Evolutionary conservation across 129 eudicot species (phyloP).

Genomic region (Gnaphalium uliginosum): DNA sequence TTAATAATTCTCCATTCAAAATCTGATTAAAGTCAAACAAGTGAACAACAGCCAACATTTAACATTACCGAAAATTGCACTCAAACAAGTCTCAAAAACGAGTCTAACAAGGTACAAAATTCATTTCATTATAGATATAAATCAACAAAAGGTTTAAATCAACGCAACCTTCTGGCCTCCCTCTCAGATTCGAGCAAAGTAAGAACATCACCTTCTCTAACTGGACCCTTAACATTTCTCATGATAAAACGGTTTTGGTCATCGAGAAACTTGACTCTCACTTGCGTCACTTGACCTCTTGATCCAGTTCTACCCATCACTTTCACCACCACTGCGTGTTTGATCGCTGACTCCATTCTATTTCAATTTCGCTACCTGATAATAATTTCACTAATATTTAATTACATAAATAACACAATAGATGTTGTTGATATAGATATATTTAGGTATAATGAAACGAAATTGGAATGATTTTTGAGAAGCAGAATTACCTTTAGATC

Average conservation of each 20-base stretch:
- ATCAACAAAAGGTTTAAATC: not conserved
- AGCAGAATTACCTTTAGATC: not conserved
- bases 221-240: slow-evolving; percentile 48
- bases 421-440: not conserved
- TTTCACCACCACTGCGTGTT: slow-evolving; percentile 49
- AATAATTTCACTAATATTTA: not conserved
- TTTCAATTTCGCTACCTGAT: slow-evolving; percentile 4
- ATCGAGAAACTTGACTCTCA: slow-evolving; percentile 42
- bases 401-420: not conserved
- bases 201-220: slow-evolving; percentile 50
- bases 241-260: slow-evolving; percentile 46
- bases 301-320: slow-evolving; percentile 56
- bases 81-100: slow-evolving; percentile 5
- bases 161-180: slow-evolving; percentile 55
- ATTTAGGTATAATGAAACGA: not conserved
- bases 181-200: slow-evolving; percentile 54
- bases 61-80: not conserved
- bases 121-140: not conserved
- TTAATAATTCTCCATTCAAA: not conserved
- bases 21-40: not conserved
- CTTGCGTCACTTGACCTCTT: slow-evolving; percentile 49
- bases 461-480: not conserved
- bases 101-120: not conserved
- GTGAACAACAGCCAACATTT: slow-evolving; percentile 5
- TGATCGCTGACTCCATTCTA: slow-evolving; percentile 41